A percentile compares a stretch with the other conserved stretches of the same genome.
Conservation (phyloP, 495 filamentous ascomycete species). For the Barbatosphaeria neglecta region DNA sequence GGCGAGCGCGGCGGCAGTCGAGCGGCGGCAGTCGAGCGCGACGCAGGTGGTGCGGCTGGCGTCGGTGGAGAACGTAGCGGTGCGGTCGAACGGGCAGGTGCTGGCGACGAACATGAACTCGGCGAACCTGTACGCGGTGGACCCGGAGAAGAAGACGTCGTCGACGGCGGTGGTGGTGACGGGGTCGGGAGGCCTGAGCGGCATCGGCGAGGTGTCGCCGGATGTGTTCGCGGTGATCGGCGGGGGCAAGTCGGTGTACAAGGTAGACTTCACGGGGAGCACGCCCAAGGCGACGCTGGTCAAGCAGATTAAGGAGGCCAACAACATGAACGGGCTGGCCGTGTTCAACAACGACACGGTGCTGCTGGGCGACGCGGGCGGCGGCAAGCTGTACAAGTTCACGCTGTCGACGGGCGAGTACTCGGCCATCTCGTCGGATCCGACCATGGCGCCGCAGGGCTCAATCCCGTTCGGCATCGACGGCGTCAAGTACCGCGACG, state of each 20-base stretch:
- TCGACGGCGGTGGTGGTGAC: constrained; percentile 18
- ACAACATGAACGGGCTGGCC: constrained; percentile 28
- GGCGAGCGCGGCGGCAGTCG: constrained; percentile 13
- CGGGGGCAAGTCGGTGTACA: constrained; percentile 24
- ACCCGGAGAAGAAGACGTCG: constrained; percentile 20
- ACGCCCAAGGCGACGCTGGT: constrained; percentile 20
- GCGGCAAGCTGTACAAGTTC: constrained; percentile 28
- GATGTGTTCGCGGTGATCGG: constrained; percentile 31
- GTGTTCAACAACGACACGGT: constrained; percentile 25
- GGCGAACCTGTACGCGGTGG: constrained; percentile 19
- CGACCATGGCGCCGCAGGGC: constrained; percentile 26
- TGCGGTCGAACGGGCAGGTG: constrained; percentile 32
- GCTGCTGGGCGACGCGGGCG: constrained; percentile 26
- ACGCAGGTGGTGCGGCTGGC: constrained; percentile 19
- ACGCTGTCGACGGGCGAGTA: constrained; percentile 25
- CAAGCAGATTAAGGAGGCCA: constrained; percentile 25
- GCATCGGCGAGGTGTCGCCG: constrained; percentile 28
- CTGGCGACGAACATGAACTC: constrained; percentile 29
- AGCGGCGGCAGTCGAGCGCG: constrained; percentile 14
- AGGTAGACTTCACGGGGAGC: constrained; percentile 20
- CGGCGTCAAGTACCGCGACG: constrained; percentile 22
- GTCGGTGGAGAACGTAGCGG: constrained; percentile 36
- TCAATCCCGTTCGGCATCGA: constrained; percentile 24
- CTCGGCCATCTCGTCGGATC: constrained; percentile 19
- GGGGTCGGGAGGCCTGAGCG: constrained; percentile 21